These are phyloP conservation scores for Alternaria tenuissima DNA, from an alignment of 2,329 filamentous ascomycete genomes.

Conservation along the genomic window DNA sequence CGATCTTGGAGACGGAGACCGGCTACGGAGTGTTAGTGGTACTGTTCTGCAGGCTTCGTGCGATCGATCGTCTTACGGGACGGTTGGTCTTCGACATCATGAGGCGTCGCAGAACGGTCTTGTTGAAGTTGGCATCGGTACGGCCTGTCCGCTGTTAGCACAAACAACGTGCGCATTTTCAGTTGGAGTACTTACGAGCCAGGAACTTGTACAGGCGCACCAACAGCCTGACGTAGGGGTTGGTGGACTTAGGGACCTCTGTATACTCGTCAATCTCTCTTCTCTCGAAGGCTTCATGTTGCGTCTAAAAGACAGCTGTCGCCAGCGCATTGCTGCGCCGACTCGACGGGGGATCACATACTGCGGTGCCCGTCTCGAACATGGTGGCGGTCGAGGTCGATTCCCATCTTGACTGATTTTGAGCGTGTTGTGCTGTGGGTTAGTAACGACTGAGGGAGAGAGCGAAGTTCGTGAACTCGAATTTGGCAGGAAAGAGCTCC, in stretches of 20 bases:
- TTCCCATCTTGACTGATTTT: constrained; percentile 51
- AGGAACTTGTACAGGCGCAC: constrained; percentile 99
- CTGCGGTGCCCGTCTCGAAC: constrained; percentile 74
- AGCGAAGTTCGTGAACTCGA: constrained; percentile 22
- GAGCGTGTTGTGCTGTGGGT: constrained; percentile 45
- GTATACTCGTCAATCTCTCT: constrained; percentile 49
- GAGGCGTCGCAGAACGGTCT: constrained; percentile 94
- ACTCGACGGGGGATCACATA: constrained; percentile 53
- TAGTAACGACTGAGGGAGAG: constrained; percentile 31
- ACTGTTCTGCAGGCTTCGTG: not conserved
- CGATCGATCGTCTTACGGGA: constrained; percentile 45
- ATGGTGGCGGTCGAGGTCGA: constrained; percentile 66
- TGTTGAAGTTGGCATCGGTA: constrained; percentile 98
- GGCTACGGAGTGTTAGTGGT: constrained; percentile 52
- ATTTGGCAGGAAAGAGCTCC: constrained; percentile 25
- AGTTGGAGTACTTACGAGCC: constrained; percentile 73
- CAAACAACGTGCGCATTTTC: constrained; percentile 17
- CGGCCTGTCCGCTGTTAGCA: constrained; percentile 69
- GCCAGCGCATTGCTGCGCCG: constrained; percentile 50
- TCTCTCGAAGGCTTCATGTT: constrained; percentile 46
- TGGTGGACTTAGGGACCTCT: constrained; percentile 81
- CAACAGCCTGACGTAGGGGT: constrained; percentile 95
- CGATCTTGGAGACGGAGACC: constrained; percentile 92
- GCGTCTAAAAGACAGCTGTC: constrained; percentile 50
- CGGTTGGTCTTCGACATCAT: constrained; percentile 99